Conservation (phyloP, 2,329 filamentous ascomycete species). For the Xylaria sp. region DNA sequence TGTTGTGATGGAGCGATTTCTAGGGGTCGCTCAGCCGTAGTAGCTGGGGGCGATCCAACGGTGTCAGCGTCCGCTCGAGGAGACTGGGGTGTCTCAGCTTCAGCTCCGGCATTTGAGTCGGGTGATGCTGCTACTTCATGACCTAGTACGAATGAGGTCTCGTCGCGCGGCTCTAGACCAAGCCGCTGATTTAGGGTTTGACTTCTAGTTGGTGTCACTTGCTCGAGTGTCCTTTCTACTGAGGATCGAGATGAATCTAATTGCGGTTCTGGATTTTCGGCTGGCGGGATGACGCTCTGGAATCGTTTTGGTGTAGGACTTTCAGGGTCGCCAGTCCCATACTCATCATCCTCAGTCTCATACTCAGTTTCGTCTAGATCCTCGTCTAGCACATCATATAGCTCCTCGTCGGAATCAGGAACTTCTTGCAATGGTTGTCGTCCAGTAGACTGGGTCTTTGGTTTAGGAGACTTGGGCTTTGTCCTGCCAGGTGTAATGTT, state of each 20-base stretch:
- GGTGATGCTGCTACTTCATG: not conserved
- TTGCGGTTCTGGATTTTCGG: slow-evolving; percentile 16
- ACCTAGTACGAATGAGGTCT: not conserved
- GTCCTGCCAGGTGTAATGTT: slow-evolving; percentile 51
- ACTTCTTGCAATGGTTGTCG: slow-evolving; percentile 47
- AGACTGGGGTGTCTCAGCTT: slow-evolving; percentile 18
- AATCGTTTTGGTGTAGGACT: slow-evolving; percentile 34
- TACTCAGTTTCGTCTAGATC: slow-evolving; percentile 42
- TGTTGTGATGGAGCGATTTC: slow-evolving; percentile 30
- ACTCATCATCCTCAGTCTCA: slow-evolving; percentile 42
- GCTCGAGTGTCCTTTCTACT: slow-evolving; percentile 43
- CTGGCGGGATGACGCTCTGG: not conserved
- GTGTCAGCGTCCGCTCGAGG: slow-evolving; percentile 11
- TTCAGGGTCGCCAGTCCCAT: slow-evolving; percentile 29
- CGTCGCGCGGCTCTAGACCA: not conserved
- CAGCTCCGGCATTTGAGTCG: slow-evolving; percentile 3
- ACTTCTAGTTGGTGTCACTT: slow-evolving; percentile 10
- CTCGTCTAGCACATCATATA: slow-evolving; percentile 42
- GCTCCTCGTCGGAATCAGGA: slow-evolving; percentile 48
- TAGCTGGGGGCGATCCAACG: slow-evolving; percentile 4
- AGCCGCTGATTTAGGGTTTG: slow-evolving; percentile 32
- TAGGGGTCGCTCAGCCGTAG: slow-evolving; percentile 34
- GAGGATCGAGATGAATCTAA: slow-evolving; percentile 34
- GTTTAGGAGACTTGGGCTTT: slow-evolving; percentile 49
- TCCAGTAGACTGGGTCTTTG: slow-evolving; percentile 36